phyloP scores from a whole-genome alignment of 257 asterid genomes.

The Nicotiana paniculata region DNA sequence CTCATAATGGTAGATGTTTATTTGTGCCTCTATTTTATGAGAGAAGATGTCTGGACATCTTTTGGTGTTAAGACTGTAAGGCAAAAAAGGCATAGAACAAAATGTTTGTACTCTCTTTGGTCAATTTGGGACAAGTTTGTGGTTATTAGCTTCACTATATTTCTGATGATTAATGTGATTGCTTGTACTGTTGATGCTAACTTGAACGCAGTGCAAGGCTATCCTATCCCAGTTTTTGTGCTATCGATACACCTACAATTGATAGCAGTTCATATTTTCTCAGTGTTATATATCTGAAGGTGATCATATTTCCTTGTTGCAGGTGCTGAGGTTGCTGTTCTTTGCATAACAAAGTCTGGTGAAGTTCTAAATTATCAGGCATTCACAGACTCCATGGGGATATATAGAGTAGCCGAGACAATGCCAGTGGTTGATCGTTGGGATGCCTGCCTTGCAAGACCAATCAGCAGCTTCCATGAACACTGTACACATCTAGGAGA shows the following conservation, averaged over 20 bases:
- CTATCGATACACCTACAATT: background rate
- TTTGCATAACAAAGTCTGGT: conserved; percentile 88
- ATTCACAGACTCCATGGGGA: conserved; percentile 66
- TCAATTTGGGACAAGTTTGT: background rate
- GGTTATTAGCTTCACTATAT: background rate
- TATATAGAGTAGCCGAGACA: conserved; percentile 83
- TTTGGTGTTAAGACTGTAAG: background rate
- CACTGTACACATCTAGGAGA: conserved; percentile 62
- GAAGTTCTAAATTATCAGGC: conserved; percentile 93
- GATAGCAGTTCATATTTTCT: background rate
- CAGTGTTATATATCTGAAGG: background rate
- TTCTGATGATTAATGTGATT: background rate
- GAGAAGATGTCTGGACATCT: no score
- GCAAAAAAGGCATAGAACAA: background rate
- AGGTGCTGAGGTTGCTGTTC: conserved; percentile 99
- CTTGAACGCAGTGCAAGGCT: background rate
- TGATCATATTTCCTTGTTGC: conserved; percentile 13
- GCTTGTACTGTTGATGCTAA: background rate
- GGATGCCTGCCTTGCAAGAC: conserved; percentile 88
- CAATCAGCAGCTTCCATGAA: conserved; percentile 78
- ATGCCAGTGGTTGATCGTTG: conserved; percentile 94
- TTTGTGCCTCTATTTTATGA: background rate
- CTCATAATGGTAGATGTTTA: background rate
- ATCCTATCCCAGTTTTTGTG: background rate
- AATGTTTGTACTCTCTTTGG: background rate